These are phyloP conservation scores for Gomphus sp. DNA, from an alignment of 1,284 basidiomycete species.

Conservation along the genomic window DNA sequence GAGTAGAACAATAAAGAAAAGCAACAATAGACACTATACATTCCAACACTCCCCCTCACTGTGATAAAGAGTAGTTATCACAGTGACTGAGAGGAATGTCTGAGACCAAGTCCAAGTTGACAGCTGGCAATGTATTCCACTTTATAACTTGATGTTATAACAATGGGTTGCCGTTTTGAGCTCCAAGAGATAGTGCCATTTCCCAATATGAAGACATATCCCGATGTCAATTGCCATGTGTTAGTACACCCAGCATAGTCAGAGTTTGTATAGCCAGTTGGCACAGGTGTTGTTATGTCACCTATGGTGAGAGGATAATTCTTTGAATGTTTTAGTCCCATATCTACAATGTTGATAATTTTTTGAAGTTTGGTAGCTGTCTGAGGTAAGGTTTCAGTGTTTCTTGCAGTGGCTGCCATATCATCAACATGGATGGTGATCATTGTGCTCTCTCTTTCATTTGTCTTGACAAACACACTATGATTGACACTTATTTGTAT, in stretches of 20 bases:
- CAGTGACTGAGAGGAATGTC: slow-evolving; percentile 16
- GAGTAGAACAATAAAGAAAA: too few relatives aligned
- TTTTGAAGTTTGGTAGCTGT: slow-evolving; percentile 16
- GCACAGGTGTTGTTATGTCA: background rate
- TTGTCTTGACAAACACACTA: slow-evolving; percentile 24
- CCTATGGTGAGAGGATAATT: background rate
- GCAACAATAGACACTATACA: too few relatives aligned
- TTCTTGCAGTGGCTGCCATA: slow-evolving; percentile 16
- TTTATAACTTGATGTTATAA: too few relatives aligned
- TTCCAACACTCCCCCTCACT: too few relatives aligned
- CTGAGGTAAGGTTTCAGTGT: background rate
- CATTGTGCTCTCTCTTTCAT: slow-evolving; percentile 20
- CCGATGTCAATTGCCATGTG: too few relatives aligned
- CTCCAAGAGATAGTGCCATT: too few relatives aligned
- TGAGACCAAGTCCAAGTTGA: slow-evolving; percentile 3
- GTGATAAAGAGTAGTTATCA: too few relatives aligned
- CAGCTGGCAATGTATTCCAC: too few relatives aligned
- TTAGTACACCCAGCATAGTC: too few relatives aligned
- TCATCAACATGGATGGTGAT: too few relatives aligned
- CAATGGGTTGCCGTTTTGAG: too few relatives aligned
- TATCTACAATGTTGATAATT: slow-evolving; percentile 20
- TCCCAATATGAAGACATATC: too few relatives aligned
- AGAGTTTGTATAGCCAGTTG: slow-evolving; percentile 19
- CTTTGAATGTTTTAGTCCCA: slow-evolving; percentile 21
- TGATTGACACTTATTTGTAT: slow-evolving; percentile 20